Base-by-base conservation (phyloP, 352 stramenopile species). In the Pythium brassicae region DNA sequence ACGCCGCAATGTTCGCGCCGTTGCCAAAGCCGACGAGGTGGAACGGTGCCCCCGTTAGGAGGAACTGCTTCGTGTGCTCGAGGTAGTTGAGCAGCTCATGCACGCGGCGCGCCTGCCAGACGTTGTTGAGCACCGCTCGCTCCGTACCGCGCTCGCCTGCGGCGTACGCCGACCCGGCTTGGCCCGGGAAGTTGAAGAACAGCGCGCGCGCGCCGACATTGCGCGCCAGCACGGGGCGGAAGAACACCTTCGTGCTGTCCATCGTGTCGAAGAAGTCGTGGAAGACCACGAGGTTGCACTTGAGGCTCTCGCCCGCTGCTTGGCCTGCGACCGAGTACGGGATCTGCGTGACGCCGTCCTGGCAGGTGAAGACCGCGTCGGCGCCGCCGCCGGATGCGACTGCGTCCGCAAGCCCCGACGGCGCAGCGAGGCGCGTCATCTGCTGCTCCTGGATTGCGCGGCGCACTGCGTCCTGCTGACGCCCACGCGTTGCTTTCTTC, bases 231-330 rank as follows among this genome's bases (percentile, higher is more conserved):
- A 98, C 70, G 3, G 83, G 63, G 25, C 84, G 76, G 43, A 97
- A 94, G 20, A 97, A 91, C 1, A 97, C 85, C 47, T 86, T 80
- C 14, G 83, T 95, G 56, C 80, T 87, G 44, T 97, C 92, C 43
- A 94, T 68, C 1, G 90, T 97, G 63, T 98, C 92, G 60, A 98
- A 98, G 6, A 98, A 81, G 56, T 98, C 92, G 53, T 97, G 85
- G 53, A 97, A 90, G 3, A 97, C 82, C 8, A 98, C 74, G 40
- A 98, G 64, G 59, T 94, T 97, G 59, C 82, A 89, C 29, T 87
- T 91, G n/a, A 63, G 54, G 4, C 66, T 77, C 12, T 68, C 70
- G 2, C 75, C 76, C 3, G 78, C 72, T 3, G 76, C 74, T 42
- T 94, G 78, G 0, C 89, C 89, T 7, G 87, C 65, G 14, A 97